Conservation (phyloP, 2,329 filamentous ascomycete species). For the Arthroderma sp. region DNA sequence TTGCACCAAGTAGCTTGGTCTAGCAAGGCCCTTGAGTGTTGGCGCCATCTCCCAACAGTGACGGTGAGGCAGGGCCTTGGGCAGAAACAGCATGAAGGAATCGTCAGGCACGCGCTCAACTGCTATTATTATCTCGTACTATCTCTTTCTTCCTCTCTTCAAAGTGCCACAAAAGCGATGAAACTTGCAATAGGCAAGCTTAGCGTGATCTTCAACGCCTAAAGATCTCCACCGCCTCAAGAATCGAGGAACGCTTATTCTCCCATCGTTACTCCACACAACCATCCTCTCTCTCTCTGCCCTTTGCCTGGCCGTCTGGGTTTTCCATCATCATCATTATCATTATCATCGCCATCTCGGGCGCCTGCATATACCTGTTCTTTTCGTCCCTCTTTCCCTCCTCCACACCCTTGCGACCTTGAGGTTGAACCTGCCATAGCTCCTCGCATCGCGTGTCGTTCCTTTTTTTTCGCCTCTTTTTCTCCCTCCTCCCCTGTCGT, state of each 20-base stretch:
- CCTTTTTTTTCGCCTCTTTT: neutral
- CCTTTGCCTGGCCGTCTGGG: neutral
- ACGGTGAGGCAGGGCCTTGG: too few relatives aligned
- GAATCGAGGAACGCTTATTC: neutral
- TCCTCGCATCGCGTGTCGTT: neutral
- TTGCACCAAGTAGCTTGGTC: too few relatives aligned
- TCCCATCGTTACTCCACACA: neutral
- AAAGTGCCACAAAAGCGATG: too few relatives aligned
- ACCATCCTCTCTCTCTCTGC: neutral
- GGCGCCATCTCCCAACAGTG: too few relatives aligned
- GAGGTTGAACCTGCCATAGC: neutral
- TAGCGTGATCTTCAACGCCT: neutral
- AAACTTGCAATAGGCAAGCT: neutral
- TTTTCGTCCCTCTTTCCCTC: too few relatives aligned
- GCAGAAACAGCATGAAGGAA: too few relatives aligned
- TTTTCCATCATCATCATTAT: neutral
- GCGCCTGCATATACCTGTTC: too few relatives aligned
- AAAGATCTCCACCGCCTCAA: neutral
- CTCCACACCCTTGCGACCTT: too few relatives aligned
- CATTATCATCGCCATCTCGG: neutral
- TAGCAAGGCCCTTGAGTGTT: too few relatives aligned
- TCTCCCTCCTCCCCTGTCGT: constrained; percentile 2
- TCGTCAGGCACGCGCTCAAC: too few relatives aligned
- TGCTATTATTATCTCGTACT: too few relatives aligned
- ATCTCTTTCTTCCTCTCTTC: too few relatives aligned